phyloP scores from a whole-genome alignment of 805 yeast species.

The Dipodascus geniculatus region DNA sequence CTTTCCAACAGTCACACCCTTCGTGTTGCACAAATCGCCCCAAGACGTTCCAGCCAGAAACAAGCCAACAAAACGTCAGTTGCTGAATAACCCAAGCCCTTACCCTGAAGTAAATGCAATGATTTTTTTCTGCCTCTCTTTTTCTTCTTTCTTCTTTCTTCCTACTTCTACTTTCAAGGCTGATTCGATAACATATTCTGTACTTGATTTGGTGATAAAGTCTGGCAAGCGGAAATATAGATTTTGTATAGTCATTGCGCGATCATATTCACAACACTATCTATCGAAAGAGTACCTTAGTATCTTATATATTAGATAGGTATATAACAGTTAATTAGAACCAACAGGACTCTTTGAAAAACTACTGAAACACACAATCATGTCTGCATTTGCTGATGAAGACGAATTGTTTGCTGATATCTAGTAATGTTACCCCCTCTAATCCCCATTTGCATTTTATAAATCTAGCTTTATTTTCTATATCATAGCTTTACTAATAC shows the following conservation, averaged over 20 bases:
- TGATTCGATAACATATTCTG: neutral
- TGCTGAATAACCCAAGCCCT: neutral
- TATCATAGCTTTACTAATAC: constrained; percentile 5
- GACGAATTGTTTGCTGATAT: constrained; percentile 91
- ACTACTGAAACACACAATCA: constrained; percentile 18
- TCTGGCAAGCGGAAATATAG: too few species aligned
- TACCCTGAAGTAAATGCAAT: neutral
- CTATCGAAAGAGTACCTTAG: neutral
- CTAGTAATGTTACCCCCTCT: constrained; percentile 29
- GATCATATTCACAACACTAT: neutral
- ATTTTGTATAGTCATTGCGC: neutral
- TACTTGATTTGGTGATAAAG: too few species aligned
- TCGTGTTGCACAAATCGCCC: too few species aligned
- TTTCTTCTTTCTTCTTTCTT: neutral
- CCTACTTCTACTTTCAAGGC: neutral
- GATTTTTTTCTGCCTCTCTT: neutral
- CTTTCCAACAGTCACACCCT: neutral
- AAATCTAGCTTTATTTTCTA: constrained; percentile 3
- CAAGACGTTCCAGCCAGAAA: too few species aligned
- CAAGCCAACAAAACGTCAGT: neutral
- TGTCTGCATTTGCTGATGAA: constrained; percentile 76
- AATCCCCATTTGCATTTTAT: neutral
- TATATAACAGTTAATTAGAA: constrained; percentile 1
- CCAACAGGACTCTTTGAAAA: neutral
- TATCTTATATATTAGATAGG: constrained; percentile 1